Conservation (phyloP, 2,329 filamentous ascomycete species). For the Chaetomium olivaceum region DNA sequence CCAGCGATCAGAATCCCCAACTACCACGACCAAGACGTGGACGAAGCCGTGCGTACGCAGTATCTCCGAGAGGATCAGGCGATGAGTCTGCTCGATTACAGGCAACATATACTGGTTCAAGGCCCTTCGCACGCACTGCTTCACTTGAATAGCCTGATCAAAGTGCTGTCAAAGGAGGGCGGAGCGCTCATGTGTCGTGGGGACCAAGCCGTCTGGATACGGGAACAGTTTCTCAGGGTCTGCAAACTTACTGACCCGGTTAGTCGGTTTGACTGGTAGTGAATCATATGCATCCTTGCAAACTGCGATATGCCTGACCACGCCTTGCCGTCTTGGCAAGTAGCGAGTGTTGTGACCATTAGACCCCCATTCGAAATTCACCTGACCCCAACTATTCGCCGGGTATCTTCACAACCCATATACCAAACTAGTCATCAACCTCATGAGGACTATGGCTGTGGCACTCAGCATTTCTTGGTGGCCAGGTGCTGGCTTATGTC, state of each 20-base stretch:
- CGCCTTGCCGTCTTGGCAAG: too few relatives aligned
- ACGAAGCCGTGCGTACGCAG: not conserved
- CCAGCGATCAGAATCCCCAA: not conserved
- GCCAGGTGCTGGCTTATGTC: too few relatives aligned
- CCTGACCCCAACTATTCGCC: too few relatives aligned
- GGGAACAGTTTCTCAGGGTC: slow-evolving; percentile 1
- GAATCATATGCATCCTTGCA: too few relatives aligned
- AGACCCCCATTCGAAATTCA: too few relatives aligned
- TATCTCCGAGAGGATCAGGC: not conserved
- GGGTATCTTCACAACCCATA: too few relatives aligned
- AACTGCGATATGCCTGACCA: too few relatives aligned
- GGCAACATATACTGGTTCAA: slow-evolving; percentile 1
- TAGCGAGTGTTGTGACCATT: too few relatives aligned
- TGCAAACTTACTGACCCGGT: not conserved
- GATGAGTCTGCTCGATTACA: not conserved
- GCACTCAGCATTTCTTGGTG: too few relatives aligned
- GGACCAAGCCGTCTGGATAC: not conserved
- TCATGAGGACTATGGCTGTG: too few relatives aligned
- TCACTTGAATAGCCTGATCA: not conserved
- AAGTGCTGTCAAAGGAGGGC: not conserved
- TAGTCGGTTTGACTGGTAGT: not conserved
- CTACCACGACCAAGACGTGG: slow-evolving; percentile 1
- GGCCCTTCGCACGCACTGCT: slow-evolving; percentile 2
- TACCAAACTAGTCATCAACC: too few relatives aligned
- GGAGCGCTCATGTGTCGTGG: not conserved